These are phyloP conservation scores for Trichopus zeylanicus DNA, from an alignment of 116 monocot species.

Conservation along the genomic window DNA sequence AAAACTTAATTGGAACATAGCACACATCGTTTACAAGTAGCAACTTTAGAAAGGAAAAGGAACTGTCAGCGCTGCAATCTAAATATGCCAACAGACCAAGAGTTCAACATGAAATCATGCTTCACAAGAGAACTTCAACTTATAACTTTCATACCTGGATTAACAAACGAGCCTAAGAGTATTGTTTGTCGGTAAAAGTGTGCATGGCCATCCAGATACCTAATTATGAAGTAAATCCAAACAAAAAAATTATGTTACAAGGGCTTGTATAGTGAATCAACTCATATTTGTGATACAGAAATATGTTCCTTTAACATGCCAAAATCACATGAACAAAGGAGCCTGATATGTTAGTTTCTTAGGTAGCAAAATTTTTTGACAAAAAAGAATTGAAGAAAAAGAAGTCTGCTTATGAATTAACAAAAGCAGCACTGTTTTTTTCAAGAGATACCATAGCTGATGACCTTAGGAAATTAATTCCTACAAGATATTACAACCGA, in stretches of 20 bases:
- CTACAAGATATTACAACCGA: neutral
- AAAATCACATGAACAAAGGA: neutral
- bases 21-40: neutral
- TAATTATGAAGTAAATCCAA: conserved; percentile 7
- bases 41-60: neutral
- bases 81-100: neutral
- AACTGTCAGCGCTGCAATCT: neutral
- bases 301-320: no score
- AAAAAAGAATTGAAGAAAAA: no score
- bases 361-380: no score
- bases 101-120: neutral
- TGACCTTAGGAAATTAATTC: neutral
- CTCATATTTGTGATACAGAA: neutral
- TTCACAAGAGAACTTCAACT: neutral
- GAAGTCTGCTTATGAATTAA: no score
- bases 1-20: neutral
- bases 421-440: no score
- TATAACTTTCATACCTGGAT: conserved; percentile 47
- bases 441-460: no score
- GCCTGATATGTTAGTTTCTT: no score
- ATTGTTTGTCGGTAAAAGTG: conserved; percentile 92
- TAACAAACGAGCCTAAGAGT: conserved; percentile 64
- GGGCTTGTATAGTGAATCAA: neutral
- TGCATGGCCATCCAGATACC: conserved; percentile 92
- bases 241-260: neutral